Base-by-base conservation (phyloP, 2,329 filamentous ascomycete species). In the Aspergillus nomiae region DNA sequence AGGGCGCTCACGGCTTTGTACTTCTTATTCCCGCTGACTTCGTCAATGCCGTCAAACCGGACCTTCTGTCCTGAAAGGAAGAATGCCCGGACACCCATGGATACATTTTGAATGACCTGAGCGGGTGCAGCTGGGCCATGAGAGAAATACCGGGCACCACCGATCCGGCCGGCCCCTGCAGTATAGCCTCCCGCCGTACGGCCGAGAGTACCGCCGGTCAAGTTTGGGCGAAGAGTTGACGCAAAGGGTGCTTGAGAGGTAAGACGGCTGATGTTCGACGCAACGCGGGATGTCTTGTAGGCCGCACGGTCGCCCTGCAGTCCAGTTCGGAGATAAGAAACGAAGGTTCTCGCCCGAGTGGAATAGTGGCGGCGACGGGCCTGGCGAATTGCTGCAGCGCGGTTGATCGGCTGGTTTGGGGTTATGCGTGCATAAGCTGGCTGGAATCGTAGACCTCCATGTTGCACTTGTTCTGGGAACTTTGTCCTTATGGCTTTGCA, bases 91-190 rank as follows among this genome's bases (percentile, higher is more conserved):
- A 98, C 89, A 6, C 93, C 95, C 70, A 93, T 89, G 14, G 92
- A 96, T n/a, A 97, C 94, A 78, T 97, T 97, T 77, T 95, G 91
- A 58, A 98, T 87, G 54, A 98, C 92, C 76, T 98, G 92, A 1
- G 94, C 92, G 45, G 92, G 93, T 9, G 90, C 87, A 11, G 92
- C 90, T 1, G 94, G 92, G 0, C 89, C 87, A 79, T 97, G 94
- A 1, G 92, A 96, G 80, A 98, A 98, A 82, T 94, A 94, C 68
- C 94, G 87, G 28, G 89, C 88, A 51, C 90, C 91, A 68, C 91
- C 88, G 63, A 87, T 77, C 54, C 89, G 85, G 36, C 89, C 90
- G 56, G 88, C 87, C 34, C 92, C 92, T 61, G 85, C 80, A 45
- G 92, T 81, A 67, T 99, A 99, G n/a, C 95, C 95, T 68, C 94